A percentile compares a stretch with the other conserved stretches of the same genome.
Evolutionary conservation across 352 stramenopile genomes (phyloP).

Genomic region (Thalassiosira sp.): DNA sequence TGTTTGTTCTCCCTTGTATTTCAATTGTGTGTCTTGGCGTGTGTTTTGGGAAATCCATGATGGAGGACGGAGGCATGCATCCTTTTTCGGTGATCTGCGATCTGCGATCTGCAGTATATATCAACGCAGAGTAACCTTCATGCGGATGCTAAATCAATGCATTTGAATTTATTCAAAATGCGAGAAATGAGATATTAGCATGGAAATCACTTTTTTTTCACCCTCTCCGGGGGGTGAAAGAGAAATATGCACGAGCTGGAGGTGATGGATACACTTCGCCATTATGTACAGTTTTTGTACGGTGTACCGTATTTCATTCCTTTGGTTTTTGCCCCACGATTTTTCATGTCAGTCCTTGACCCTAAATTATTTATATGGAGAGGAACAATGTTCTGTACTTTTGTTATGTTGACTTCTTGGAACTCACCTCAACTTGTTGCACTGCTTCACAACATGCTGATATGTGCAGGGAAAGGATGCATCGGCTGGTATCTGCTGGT

Average conservation of each 20-base stretch:
- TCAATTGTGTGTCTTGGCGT: background rate
- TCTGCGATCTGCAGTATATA: background rate
- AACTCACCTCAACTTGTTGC: too few relatives aligned
- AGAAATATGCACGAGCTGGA: constrained; percentile 2
- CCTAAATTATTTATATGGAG: too few relatives aligned
- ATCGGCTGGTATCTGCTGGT: too few relatives aligned
- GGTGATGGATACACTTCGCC: constrained; percentile 6
- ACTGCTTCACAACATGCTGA: too few relatives aligned
- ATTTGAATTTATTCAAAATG: too few relatives aligned
- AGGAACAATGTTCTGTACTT: too few relatives aligned
- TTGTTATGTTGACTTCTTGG: too few relatives aligned
- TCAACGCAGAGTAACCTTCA: constrained; percentile 15
- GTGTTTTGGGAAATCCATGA: too few relatives aligned
- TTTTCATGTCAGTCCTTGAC: constrained; percentile 25
- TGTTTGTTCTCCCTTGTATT: too few relatives aligned
- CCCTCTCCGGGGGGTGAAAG: background rate
- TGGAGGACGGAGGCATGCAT: constrained; percentile 1
- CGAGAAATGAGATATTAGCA: constrained; percentile 30
- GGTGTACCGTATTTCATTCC: constrained; percentile 7
- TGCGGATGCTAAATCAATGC: constrained; percentile 26
- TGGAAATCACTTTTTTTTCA: constrained; percentile 5
- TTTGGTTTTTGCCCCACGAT: constrained; percentile 11
- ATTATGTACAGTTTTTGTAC: constrained; percentile 25
- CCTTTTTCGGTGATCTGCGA: constrained; percentile 24
- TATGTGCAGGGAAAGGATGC: too few relatives aligned